Evolutionary conservation across 2,329 filamentous ascomycete genomes (phyloP).

Genomic region (Eurotiales sp.): DNA sequence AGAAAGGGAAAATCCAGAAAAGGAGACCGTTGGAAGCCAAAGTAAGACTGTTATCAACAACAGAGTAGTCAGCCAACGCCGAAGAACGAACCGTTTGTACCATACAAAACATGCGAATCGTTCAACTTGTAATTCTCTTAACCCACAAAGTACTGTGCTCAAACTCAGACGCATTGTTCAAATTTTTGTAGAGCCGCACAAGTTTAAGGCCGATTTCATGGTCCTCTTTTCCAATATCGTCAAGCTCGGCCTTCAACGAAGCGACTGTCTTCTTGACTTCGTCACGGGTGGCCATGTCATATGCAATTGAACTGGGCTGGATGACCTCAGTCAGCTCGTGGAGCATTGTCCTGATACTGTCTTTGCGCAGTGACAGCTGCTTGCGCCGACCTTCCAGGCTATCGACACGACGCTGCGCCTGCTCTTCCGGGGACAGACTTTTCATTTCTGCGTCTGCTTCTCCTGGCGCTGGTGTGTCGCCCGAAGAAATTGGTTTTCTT

Average conservation of each 20-base stretch:
- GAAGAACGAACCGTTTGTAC: no score
- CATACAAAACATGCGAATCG: no score
- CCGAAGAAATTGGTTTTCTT: constrained; percentile 42
- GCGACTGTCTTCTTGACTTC: constrained; percentile 63
- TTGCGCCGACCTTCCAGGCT: constrained; percentile 64
- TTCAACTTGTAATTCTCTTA: constrained; percentile 59
- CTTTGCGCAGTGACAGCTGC: constrained; percentile 62
- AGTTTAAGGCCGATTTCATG: constrained; percentile 74
- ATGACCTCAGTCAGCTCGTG: constrained; percentile 74
- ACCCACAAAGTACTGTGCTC: constrained; percentile 69
- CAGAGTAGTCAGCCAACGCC: no score
- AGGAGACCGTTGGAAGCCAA: no score
- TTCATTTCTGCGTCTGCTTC: constrained; percentile 9
- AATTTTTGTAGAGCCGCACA: constrained; percentile 69
- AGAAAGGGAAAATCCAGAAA: no score
- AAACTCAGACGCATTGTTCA: constrained; percentile 57
- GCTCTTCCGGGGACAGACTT: constrained; percentile 50
- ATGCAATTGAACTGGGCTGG: constrained; percentile 64
- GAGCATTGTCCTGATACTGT: constrained; percentile 70
- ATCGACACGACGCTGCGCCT: constrained; percentile 61
- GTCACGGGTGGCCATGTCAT: constrained; percentile 58
- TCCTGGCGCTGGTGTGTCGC: constrained; percentile 17
- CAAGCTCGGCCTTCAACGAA: constrained; percentile 61
- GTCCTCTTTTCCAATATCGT: constrained; percentile 70
- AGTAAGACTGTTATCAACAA: no score